phyloP scores from a whole-genome alignment of 129 eudicot genomes.

The Saposhnikovia divaricata region DNA sequence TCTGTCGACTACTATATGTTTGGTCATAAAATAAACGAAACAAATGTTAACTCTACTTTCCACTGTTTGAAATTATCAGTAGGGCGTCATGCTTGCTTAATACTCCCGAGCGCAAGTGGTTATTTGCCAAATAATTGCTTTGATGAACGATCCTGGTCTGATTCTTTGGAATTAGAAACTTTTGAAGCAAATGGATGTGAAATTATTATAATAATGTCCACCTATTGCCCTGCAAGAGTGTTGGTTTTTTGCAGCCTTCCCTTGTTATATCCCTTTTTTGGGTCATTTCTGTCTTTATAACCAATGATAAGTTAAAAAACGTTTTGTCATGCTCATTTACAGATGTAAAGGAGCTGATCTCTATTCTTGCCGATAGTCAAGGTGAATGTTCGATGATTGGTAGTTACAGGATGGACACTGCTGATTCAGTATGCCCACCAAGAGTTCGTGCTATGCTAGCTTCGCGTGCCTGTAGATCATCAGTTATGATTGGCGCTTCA shows the following conservation, averaged over 20 bases:
- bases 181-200: neutral
- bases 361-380: conserved; percentile 70
- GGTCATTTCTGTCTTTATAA: neutral
- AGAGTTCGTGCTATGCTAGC: conserved; percentile 97
- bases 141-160: neutral
- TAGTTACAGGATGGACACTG: conserved; percentile 65
- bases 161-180: neutral
- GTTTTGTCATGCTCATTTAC: conserved; percentile 7
- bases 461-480: conserved; percentile 96
- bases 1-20: neutral
- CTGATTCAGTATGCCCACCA: conserved; percentile 89
- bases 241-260: neutral
- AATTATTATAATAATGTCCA: neutral
- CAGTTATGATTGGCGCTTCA: conserved; percentile 85
- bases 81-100: neutral
- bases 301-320: neutral
- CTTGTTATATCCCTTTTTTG: neutral
- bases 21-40: neutral
- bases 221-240: neutral
- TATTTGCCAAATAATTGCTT: neutral
- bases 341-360: conserved; percentile 91
- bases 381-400: conserved; percentile 87
- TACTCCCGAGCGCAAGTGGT: neutral
- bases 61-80: neutral
- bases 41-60: neutral